Conservation (phyloP, 257 asterid genomes). For the Datura wrightii region DNA sequence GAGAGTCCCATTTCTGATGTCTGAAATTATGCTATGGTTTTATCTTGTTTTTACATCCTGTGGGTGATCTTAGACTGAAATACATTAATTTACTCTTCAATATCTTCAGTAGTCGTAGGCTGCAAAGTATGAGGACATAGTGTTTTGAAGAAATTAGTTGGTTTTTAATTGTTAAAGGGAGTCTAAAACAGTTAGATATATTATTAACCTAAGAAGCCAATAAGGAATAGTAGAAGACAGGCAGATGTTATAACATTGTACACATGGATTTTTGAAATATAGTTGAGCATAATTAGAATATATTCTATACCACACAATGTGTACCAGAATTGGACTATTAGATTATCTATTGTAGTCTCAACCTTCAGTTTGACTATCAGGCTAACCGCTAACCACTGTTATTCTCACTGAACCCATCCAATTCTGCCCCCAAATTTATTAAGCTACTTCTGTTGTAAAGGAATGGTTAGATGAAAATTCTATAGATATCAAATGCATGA, state of each 20-base stretch:
- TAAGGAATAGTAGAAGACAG: neutral
- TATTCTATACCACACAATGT: neutral
- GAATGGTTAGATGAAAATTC: neutral
- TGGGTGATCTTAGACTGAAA: constrained; percentile 9
- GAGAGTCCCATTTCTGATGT: neutral
- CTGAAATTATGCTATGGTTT: neutral
- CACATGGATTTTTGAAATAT: neutral
- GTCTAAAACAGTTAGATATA: neutral
- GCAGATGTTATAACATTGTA: constrained; percentile 5
- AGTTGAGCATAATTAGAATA: neutral
- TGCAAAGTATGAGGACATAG: neutral
- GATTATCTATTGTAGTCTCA: constrained; percentile 1
- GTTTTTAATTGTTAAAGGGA: neutral
- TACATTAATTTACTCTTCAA: neutral
- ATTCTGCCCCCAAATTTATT: neutral
- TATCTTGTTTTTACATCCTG: neutral
- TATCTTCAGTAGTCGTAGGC: neutral
- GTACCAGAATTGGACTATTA: neutral
- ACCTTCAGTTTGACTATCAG: constrained; percentile 17
- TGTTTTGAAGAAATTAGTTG: neutral
- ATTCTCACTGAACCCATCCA: neutral
- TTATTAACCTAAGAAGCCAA: constrained; percentile 6
- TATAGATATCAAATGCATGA: neutral
- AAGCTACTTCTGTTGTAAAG: neutral
- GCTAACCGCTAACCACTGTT: neutral